Evolutionary conservation across 306 rosid genomes (phyloP).

Genomic region (Oxytropis ochrocephala): DNA sequence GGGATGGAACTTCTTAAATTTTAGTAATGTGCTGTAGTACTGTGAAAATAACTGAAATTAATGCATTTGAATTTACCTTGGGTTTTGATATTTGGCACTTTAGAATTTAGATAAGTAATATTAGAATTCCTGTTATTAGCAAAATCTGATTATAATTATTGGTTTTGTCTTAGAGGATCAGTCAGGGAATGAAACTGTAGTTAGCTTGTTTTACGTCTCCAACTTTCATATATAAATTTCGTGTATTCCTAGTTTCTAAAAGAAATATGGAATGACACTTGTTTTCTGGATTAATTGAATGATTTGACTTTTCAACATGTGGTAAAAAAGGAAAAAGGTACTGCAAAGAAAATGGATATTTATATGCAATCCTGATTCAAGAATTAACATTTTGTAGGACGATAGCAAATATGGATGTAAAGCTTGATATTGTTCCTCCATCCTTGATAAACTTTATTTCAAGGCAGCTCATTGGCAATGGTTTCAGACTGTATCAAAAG

Average conservation of each 20-base stretch:
- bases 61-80: no score
- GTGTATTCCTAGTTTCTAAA: background rate
- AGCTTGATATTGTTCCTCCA: conserved; percentile 84
- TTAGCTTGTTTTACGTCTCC: background rate
- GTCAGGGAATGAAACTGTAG: no score
- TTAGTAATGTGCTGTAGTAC: no score
- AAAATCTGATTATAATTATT: no score
- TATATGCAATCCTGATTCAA: background rate
- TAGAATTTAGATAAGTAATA: no score
- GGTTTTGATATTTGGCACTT: no score
- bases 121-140: no score
- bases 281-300: background rate
- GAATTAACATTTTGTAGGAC: conserved; percentile 48
- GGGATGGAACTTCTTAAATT: no score
- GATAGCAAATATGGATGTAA: conserved; percentile 81
- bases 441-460: conserved; percentile 82
- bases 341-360: background rate
- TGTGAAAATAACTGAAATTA: no score
- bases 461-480: conserved; percentile 88
- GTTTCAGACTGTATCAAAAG: conserved; percentile 88
- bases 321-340: background rate
- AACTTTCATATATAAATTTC: background rate
- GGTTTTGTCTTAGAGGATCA: no score
- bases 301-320: background rate
- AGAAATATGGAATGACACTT: background rate